Evolutionary conservation across 2,329 filamentous ascomycete species (phyloP).

Genomic region (Aureobasidium subglaciale): DNA sequence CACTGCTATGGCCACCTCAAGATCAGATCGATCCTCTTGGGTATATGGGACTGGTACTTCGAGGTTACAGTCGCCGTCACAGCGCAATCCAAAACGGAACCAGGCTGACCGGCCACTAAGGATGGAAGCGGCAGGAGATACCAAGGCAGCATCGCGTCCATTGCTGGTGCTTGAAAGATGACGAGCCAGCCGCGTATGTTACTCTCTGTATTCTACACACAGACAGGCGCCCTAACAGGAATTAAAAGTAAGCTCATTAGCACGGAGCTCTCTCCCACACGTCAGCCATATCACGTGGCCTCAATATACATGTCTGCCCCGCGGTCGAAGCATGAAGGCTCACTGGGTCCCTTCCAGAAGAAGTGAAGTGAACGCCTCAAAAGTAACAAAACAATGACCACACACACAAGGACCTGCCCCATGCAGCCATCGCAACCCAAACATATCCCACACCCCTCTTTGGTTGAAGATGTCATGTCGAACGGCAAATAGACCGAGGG

Average conservation of each 20-base stretch:
- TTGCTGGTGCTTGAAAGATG: neutral
- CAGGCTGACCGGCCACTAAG: neutral
- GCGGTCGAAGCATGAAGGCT: neutral
- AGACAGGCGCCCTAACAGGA: conserved; percentile 3
- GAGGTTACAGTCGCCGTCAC: neutral
- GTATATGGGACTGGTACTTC: conserved; percentile 1
- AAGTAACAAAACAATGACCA: neutral
- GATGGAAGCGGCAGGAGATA: neutral
- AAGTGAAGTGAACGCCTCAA: neutral
- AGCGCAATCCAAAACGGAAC: neutral
- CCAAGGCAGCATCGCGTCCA: neutral
- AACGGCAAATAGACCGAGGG: too few relatives aligned
- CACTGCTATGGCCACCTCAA: neutral
- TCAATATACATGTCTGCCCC: neutral
- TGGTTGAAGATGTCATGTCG: neutral
- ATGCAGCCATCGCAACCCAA: neutral
- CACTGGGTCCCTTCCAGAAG: neutral
- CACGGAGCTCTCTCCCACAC: neutral
- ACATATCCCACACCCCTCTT: neutral
- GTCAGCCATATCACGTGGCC: neutral
- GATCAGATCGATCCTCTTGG: neutral
- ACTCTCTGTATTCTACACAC: neutral
- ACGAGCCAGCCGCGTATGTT: neutral
- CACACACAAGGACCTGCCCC: neutral
- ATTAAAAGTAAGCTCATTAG: conserved; percentile 1